Evolutionary conservation across 176 grass and related monocot genomes (phyloP).

Genomic region (Urochloa ruziziensis): DNA sequence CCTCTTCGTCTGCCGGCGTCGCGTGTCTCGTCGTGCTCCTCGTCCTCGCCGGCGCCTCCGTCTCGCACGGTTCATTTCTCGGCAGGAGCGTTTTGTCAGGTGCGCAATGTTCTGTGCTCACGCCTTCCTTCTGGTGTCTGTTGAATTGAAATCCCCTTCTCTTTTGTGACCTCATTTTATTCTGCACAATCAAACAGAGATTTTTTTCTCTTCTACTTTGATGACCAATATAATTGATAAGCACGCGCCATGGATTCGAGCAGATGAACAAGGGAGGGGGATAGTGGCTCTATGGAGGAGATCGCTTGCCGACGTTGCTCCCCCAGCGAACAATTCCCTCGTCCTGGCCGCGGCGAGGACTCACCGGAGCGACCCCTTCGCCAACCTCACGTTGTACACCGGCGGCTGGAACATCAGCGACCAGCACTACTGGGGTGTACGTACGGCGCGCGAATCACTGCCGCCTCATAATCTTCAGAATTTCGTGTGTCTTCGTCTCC

Average conservation of each 20-base stretch:
- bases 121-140: too few species aligned
- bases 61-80: neutral
- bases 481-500: too few species aligned
- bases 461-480: neutral
- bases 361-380: conserved; percentile 60
- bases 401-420: conserved; percentile 96
- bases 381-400: conserved; percentile 57
- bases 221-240: neutral
- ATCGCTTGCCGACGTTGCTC: conserved; percentile 11
- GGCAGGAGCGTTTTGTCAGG: conserved; percentile 29
- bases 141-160: too few species aligned
- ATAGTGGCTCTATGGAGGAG: conserved; percentile 45
- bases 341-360: conserved; percentile 64
- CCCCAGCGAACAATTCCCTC: conserved; percentile 44
- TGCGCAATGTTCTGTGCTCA: neutral
- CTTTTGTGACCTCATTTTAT: neutral
- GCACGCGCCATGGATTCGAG: neutral
- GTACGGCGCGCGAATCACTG: too few species aligned
- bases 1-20: conserved; percentile 17
- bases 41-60: neutral
- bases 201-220: neutral
- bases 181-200: neutral
- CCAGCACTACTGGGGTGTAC: conserved; percentile 83
- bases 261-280: conserved; percentile 29
- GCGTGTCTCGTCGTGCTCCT: conserved; percentile 10